Evolutionary conservation across 768 basidiomycete genomes (phyloP).

Genomic region (Leccinum variicolor): DNA sequence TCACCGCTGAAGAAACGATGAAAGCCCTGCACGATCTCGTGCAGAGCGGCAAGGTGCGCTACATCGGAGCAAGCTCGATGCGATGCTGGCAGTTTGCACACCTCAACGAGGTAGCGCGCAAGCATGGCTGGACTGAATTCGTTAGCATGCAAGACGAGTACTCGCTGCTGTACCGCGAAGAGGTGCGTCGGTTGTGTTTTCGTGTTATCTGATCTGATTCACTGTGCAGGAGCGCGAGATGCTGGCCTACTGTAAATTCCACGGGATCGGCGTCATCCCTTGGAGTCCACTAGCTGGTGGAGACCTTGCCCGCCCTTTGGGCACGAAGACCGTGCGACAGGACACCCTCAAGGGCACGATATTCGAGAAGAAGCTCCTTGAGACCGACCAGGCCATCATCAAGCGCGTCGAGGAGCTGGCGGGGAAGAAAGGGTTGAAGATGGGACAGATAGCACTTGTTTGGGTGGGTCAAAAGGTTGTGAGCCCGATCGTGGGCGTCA

Average conservation of each 20-base stretch:
- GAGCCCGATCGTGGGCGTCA: constrained; percentile 44
- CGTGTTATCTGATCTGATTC: no score
- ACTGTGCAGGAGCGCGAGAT: constrained; percentile 40
- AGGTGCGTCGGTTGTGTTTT: constrained; percentile 26
- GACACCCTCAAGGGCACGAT: constrained; percentile 16
- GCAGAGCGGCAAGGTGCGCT: constrained; percentile 47
- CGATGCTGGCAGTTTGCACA: constrained; percentile 43
- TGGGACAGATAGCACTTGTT: constrained; percentile 45
- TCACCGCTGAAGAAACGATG: constrained; percentile 45
- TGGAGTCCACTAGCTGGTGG: constrained; percentile 45
- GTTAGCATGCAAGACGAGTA: constrained; percentile 35
- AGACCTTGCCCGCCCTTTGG: constrained; percentile 36
- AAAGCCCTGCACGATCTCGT: constrained; percentile 49
- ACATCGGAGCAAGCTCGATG: constrained; percentile 49
- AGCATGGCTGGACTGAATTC: constrained; percentile 49
- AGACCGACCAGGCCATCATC: constrained; percentile 35
- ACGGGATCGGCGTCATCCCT: constrained; percentile 51
- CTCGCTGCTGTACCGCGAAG: constrained; percentile 52
- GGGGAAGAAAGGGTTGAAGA: constrained; percentile 36
- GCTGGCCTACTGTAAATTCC: constrained; percentile 42
- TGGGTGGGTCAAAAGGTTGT: constrained; percentile 41
- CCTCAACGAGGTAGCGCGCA: constrained; percentile 43
- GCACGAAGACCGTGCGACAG: constrained; percentile 22
- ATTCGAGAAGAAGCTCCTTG: constrained; percentile 22
- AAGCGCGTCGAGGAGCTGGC: constrained; percentile 40